phyloP scores from a whole-genome alignment of 805 yeast species.

The Kazachstania martiniae region DNA sequence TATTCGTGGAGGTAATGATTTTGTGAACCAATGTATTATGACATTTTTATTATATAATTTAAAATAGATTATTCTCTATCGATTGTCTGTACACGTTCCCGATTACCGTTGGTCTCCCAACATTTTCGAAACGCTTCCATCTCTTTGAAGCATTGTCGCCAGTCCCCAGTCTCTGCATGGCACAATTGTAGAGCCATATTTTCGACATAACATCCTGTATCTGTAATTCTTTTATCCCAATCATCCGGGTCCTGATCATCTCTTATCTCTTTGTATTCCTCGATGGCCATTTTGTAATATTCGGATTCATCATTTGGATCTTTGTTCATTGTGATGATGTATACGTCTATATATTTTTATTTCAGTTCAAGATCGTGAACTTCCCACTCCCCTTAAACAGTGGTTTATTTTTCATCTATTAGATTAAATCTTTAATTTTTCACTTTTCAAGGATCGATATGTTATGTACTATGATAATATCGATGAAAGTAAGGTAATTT shows the following conservation, averaged over 20 bases:
- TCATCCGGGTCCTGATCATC: conserved; percentile 53
- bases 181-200: conserved; percentile 62
- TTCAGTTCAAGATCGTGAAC: too few relatives aligned
- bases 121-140: conserved; percentile 54
- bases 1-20: too few relatives aligned
- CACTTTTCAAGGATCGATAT: too few relatives aligned
- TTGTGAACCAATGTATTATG: too few relatives aligned
- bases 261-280: conserved; percentile 22
- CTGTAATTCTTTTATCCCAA: conserved; percentile 63
- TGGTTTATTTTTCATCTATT: too few relatives aligned
- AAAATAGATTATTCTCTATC: conserved; percentile 12
- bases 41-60: too few relatives aligned
- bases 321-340: conserved; percentile 1
- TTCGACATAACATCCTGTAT: conserved; percentile 69
- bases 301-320: conserved; percentile 5
- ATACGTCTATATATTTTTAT: too few relatives aligned
- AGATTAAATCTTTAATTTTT: too few relatives aligned
- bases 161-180: conserved; percentile 72
- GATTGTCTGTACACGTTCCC: conserved; percentile 32
- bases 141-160: conserved; percentile 64
- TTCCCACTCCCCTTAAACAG: too few relatives aligned
- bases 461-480: too few relatives aligned
- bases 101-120: conserved; percentile 49
- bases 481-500: too few relatives aligned
- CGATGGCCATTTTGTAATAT: conserved; percentile 22